Conservation (phyloP, 2,329 filamentous ascomycete genomes). For the Neoascochyta sp. region DNA sequence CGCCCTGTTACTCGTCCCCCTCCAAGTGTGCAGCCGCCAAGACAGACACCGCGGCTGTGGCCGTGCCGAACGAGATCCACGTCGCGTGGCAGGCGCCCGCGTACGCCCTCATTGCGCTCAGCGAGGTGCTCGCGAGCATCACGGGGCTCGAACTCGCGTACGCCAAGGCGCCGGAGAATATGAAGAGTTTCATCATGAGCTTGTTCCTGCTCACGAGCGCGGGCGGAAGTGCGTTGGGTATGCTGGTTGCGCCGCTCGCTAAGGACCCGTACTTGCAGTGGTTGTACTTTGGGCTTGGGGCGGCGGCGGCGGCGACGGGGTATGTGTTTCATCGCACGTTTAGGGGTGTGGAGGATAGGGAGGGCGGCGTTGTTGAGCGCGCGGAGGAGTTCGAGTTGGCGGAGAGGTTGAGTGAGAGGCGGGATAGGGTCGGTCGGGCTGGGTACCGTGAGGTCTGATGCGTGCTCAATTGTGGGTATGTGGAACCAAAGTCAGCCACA, state of each 20-base stretch:
- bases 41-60: slow-evolving; percentile 23
- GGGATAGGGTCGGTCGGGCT: no score
- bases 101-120: slow-evolving; percentile 45
- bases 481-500: no score
- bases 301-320: slow-evolving; percentile 48
- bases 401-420: no score
- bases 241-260: slow-evolving; percentile 58
- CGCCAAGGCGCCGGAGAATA: slow-evolving; percentile 45
- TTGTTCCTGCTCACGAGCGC: slow-evolving; percentile 61
- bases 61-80: slow-evolving; percentile 43
- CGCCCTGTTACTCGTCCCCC: slow-evolving; percentile 51
- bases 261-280: slow-evolving; percentile 63
- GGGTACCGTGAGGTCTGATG: no score
- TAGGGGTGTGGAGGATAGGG: slow-evolving; percentile 19
- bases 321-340: slow-evolving; percentile 54
- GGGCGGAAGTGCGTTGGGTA: slow-evolving; percentile 57
- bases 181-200: slow-evolving; percentile 51
- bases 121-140: slow-evolving; percentile 47
- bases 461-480: no score
- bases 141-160: slow-evolving; percentile 49
- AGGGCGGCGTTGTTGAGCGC: slow-evolving; percentile 2
- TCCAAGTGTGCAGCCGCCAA: slow-evolving; percentile 37
- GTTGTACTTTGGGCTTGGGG: slow-evolving; percentile 61
- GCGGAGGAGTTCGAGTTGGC: slow-evolving; percentile 17
- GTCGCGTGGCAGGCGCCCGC: slow-evolving; percentile 46